phyloP scores from a whole-genome alignment of 129 eudicot species.

The Scalesia atractyloides region DNA sequence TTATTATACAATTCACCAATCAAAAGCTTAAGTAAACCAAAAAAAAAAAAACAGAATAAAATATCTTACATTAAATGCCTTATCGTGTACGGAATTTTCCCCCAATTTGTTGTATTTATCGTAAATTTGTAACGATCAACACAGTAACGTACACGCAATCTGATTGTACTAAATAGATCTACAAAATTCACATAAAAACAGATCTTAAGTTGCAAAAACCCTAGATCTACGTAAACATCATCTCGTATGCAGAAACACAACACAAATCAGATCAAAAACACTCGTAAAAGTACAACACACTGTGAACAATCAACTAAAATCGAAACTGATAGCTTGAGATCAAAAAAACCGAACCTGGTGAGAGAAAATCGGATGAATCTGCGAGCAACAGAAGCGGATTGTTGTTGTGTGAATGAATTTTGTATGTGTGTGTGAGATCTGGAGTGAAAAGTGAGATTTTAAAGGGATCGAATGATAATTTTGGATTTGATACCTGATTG shows the following conservation, averaged over 20 bases:
- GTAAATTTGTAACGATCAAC: not conserved
- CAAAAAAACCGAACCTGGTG: slow-evolving; percentile 23
- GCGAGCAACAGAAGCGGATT: slow-evolving; percentile 10
- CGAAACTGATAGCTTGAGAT: not conserved
- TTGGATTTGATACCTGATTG: slow-evolving; percentile 30
- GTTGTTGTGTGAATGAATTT: not conserved
- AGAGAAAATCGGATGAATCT: too few species aligned
- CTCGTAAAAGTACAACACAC: too few species aligned
- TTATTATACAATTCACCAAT: slow-evolving; percentile 2
- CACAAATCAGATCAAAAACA: too few species aligned
- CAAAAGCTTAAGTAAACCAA: not conserved
- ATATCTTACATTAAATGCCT: not conserved
- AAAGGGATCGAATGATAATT: slow-evolving; percentile 9
- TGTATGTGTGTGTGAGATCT: slow-evolving; percentile 27
- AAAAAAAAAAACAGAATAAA: not conserved
- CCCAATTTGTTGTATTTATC: not conserved
- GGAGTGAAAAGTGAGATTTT: slow-evolving; percentile 18
- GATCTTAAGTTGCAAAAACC: not conserved
- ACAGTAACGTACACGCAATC: not conserved
- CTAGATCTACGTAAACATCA: slow-evolving; percentile 28
- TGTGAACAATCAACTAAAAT: not conserved
- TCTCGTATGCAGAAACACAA: too few species aligned
- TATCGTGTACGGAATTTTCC: not conserved
- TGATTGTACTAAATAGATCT: slow-evolving; percentile 10
- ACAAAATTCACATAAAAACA: not conserved